Conservation (phyloP, 192 early-diverging fungal species). For the Spizellomyces sp. region DNA sequence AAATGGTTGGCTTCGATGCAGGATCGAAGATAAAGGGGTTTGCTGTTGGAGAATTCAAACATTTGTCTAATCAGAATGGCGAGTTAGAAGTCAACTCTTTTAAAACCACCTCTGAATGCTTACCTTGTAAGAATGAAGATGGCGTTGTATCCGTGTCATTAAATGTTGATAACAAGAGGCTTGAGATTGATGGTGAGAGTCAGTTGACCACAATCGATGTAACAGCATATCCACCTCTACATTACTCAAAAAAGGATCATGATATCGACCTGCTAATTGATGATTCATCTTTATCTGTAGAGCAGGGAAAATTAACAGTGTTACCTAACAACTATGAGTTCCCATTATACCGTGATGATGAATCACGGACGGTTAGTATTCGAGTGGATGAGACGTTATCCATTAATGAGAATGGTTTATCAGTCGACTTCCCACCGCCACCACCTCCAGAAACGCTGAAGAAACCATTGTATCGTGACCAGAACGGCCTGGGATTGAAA, state of each 20-base stretch:
- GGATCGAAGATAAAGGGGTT: background rate
- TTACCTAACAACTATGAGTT: background rate
- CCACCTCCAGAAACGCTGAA: too few species aligned
- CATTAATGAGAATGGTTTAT: too few species aligned
- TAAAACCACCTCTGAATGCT: too few species aligned
- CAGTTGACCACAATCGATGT: background rate
- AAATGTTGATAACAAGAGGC: background rate
- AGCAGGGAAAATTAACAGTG: background rate
- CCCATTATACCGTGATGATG: too few species aligned
- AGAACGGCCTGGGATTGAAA: too few species aligned
- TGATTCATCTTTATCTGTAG: conserved; percentile 5
- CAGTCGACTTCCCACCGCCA: too few species aligned
- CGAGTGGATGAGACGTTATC: too few species aligned
- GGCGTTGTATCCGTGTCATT: background rate
- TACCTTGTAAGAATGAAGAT: background rate
- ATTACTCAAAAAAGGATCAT: background rate
- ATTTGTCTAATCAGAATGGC: conserved; percentile 4
- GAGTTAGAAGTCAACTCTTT: background rate
- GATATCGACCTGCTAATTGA: background rate
- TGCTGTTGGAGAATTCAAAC: background rate
- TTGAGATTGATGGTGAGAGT: background rate
- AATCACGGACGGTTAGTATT: too few species aligned
- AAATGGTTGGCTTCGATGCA: background rate
- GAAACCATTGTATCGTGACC: too few species aligned
- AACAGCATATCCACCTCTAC: background rate